These are phyloP conservation scores for Starmerella vaccinii DNA, from an alignment of 805 yeast species.

Conservation along the genomic window DNA sequence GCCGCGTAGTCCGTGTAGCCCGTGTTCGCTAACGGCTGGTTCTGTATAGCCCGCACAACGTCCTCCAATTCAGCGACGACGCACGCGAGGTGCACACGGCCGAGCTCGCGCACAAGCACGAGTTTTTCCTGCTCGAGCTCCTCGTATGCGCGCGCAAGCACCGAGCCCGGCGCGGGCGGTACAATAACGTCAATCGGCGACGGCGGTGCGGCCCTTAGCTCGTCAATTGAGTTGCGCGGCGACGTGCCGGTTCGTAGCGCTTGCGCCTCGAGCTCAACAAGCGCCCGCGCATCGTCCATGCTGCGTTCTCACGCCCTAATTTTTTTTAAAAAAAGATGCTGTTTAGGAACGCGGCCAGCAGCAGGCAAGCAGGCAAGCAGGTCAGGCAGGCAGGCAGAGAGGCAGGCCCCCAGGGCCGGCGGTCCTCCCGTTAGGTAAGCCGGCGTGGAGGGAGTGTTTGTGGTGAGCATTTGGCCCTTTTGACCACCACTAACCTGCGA, in stretches of 20 bases:
- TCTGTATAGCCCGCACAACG: neutral
- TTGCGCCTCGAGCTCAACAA: neutral
- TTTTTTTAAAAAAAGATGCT: neutral
- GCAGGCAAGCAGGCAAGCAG: no score
- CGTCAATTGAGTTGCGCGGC: neutral
- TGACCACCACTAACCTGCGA: neutral
- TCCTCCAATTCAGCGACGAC: neutral
- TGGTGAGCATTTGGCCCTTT: no score
- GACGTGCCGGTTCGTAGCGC: neutral
- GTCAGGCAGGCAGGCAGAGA: no score
- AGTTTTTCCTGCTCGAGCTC: conserved; percentile 1
- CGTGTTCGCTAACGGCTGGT: no score
- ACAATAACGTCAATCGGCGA: neutral
- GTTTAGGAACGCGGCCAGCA: neutral
- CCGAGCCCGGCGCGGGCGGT: neutral
- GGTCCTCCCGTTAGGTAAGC: neutral
- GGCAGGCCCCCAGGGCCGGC: neutral
- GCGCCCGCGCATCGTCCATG: neutral
- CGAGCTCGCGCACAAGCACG: neutral
- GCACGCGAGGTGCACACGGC: neutral
- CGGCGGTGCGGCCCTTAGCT: neutral
- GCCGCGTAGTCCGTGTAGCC: no score
- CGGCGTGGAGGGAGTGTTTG: no score
- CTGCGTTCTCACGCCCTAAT: no score
- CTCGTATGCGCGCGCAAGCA: neutral